Base-by-base conservation (phyloP, 2,329 filamentous ascomycete genomes). In the Neofusicoccum kwambonambiense region DNA sequence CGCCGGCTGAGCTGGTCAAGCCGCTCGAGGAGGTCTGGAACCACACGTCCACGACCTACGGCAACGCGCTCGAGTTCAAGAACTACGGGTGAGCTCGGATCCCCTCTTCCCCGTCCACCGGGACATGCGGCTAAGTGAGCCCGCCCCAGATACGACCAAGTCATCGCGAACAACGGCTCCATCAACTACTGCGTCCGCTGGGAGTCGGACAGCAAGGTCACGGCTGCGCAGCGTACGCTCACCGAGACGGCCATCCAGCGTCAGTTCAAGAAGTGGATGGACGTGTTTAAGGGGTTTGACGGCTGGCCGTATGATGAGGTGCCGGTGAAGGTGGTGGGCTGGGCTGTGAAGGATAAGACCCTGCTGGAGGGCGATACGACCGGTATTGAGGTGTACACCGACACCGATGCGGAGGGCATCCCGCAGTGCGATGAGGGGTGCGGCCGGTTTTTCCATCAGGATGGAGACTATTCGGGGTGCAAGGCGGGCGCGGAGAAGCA, bases 111-210 rank as follows among this genome's bases (percentile, higher is more conserved):
- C 6, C 27, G 27, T 31, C 27, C 27, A 1, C 27, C 27, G 27
- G 27, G 27, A 31, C 6, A 7, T 7, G 27, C 6, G 0, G 4
- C 1, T 31, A 7, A 31, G 27, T 2, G 5, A 31, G 27, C 27
- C 27, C 5, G 4, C 27, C 5, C 27, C 27, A 31, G 71, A 37
- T 75, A 69, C 51, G 73, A 76, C 66, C 70, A 72, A 60, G 67
- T 74, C 61, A 68, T 75, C 19, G 71, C 68, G 17, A 69, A 52
- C 62, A 71, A 75, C 61, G 73, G 79, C 68, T 74, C 70, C 66
- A 70, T 79, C 68, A 76, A 78, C 67, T 76, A 78, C 69, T 82
- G 80, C 62, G 79, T 82, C 4, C 76, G 80, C 47, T 82, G 80
- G 80, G 79, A 82, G 64, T 79, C 77, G 0, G 73, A 68, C 34